Evolutionary conservation across 441 rosid species (phyloP), one percentile per base, ranked within the genome.

Genomic region (Populus hybrid): DNA sequence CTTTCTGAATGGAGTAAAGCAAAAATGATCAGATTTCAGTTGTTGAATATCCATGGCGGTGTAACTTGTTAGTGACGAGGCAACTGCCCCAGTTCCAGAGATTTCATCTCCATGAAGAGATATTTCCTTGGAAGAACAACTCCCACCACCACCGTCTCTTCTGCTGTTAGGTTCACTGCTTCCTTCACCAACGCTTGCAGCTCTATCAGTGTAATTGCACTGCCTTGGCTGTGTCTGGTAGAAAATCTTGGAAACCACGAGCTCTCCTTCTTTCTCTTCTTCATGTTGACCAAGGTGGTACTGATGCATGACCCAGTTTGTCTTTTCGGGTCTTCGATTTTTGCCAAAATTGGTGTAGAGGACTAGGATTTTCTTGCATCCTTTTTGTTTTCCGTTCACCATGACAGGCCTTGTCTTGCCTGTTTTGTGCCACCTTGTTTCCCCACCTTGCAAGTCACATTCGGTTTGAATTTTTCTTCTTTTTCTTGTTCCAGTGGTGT

Each of bases 261-360:
- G 32, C 32, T 30, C 32, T 30, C 32, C 99, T 88, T 95, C 99
- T 85, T 88, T 95, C 88, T 95, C 99, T 81, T 95, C 99, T 77
- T 95, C 99, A 63, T 90, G 88, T 83, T 90, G 92, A 6, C 99
- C 99, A 69, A 95, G 84, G 69, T 95, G 99, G 85, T 95, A 95
- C 77, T 95, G 99, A 82, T 95, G 99, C 99, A 95, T 95, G 21
- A 95, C 99, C 99, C 99, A 95, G 79, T 92, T 95, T 61, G 99
- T 95, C 87, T 95, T 95, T 79, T 95, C 99, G 59, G 99, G 99
- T 78, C 94, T 95, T n/a, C 99, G 75, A 70, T 95, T 94, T 82
- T 94, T 95, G 23, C 99, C 99, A 30, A 94, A 95, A 76, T 95
- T 95, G n/a, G 99, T 95, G 78, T 95, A 95, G 75, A 95, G 90